Base-by-base conservation (phyloP, 345 rosid species). In the Eucalyptus viminalis region DNA sequence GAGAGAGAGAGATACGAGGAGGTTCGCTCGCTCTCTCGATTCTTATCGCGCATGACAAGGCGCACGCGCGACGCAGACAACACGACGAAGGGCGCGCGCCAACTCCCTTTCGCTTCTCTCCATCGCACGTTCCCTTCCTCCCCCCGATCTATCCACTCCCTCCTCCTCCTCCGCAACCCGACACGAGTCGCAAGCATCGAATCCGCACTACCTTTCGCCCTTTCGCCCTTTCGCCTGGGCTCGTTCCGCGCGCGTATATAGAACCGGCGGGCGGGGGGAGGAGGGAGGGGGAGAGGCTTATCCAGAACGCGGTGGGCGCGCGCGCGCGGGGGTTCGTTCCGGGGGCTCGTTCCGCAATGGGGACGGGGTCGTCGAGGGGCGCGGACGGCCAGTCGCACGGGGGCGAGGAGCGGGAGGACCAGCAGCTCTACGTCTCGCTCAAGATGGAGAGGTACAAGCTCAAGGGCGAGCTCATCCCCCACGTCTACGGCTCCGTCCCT, bases 401-500 rank as follows among this genome's bases (percentile, higher is more conserved):
- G 22, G 86, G 91, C 12, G 97, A 95, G 80, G 97, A 94, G 89
- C 90, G 89, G 88, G 93, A 93, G 60, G 94, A 96, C 91, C 97
- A 97, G 92, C 96, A 89, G 88, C 91, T 98, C 86, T 98, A 95
- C 62, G 95, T 97, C 65, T 98, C 99, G 69, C 94, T 98, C 72
- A 95, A 94, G 93, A 95, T 97, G 98, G 99, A 96, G 93, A 96
- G 95, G 81, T 94, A 93, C 86, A 98, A 92, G 95, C 95, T 92
- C 62, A 95, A 95, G 90, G 95, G 95, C 29, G 99, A 96, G 90
- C 97, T 98, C 88, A 91, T 95, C 89, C 99, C 99, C 93, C 99
- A 98, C 87, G 95, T 96, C 67, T 97, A 95, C 86, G 99, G 99
- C 91, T 98, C 99, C 67, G 95, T 93, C 72, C 98, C 97, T 89